These are phyloP conservation scores for Orychophragmus violaceus DNA, from an alignment of 345 rosid genomes.

Conservation along the genomic window DNA sequence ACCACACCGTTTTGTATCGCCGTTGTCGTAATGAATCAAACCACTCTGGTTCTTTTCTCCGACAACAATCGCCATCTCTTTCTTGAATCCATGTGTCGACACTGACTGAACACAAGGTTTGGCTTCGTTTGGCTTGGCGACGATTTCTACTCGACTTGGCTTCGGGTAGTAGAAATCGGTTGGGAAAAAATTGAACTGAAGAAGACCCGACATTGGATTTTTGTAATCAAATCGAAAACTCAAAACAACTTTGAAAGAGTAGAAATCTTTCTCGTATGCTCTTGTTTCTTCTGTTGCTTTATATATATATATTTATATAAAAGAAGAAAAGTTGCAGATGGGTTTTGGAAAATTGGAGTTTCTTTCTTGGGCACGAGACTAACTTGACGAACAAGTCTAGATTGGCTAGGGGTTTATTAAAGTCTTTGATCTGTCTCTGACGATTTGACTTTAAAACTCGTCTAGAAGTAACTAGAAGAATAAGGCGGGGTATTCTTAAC, in stretches of 20 bases:
- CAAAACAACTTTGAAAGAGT: background rate
- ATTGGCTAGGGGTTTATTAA: background rate
- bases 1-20: slow-evolving; percentile 11
- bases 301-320: no score
- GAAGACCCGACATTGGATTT: slow-evolving; percentile 25
- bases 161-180: slow-evolving; percentile 40
- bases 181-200: slow-evolving; percentile 45
- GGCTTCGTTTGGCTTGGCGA: slow-evolving; percentile 8
- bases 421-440: slow-evolving; percentile 2
- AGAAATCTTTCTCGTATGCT: background rate
- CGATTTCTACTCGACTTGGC: slow-evolving; percentile 14
- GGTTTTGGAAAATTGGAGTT: background rate
- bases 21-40: slow-evolving; percentile 1
- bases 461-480: slow-evolving; percentile 12
- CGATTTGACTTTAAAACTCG: slow-evolving; percentile 2
- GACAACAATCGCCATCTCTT: background rate
- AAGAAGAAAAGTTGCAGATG: no score
- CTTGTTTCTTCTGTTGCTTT: background rate
- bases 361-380: slow-evolving; percentile 19
- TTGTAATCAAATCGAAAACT: background rate
- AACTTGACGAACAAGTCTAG: slow-evolving; percentile 21
- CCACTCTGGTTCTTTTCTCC: background rate
- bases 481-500: background rate
- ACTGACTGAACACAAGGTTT: slow-evolving; percentile 12
- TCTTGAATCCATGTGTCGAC: background rate